Percentiles rank a stretch among this genome's conserved stretches.
Evolutionary conservation across 768 basidiomycete species (phyloP).

Genomic region (Boletus insuetus): DNA sequence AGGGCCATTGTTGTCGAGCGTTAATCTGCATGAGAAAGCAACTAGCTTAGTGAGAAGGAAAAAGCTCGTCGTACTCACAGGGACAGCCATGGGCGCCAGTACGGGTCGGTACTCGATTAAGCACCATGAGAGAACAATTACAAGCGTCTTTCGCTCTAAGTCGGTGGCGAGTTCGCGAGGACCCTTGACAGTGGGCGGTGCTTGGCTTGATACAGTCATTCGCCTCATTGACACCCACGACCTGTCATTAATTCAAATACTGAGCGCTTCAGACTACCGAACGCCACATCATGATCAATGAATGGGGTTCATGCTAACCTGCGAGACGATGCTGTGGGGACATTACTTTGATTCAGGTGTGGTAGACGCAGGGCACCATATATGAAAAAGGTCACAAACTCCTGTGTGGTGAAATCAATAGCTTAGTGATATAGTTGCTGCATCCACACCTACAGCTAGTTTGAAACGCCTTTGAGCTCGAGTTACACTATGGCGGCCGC

Average conservation of each 20-base stretch:
- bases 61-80: neutral
- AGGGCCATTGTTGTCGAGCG: neutral
- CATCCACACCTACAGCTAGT: neutral
- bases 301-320: neutral
- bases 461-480: neutral
- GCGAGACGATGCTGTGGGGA: neutral
- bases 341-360: neutral
- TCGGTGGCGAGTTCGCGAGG: neutral
- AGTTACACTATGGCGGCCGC: too few species aligned
- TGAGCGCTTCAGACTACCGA: neutral
- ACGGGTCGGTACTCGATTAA: neutral
- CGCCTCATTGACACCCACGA: neutral
- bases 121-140: neutral
- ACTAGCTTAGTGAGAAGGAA: neutral
- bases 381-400: neutral
- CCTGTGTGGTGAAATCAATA: constrained; percentile 2
- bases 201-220: neutral
- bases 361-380: neutral
- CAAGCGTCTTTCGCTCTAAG: neutral
- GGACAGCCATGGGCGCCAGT: neutral
- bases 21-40: neutral
- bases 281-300: neutral
- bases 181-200: neutral
- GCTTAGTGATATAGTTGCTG: constrained; percentile 1
- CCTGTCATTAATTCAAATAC: neutral